A percentile compares a stretch with the other conserved stretches of the same genome.
Evolutionary conservation across 2,329 filamentous ascomycete species (phyloP).

Genomic region (Lanzia echinophila): DNA sequence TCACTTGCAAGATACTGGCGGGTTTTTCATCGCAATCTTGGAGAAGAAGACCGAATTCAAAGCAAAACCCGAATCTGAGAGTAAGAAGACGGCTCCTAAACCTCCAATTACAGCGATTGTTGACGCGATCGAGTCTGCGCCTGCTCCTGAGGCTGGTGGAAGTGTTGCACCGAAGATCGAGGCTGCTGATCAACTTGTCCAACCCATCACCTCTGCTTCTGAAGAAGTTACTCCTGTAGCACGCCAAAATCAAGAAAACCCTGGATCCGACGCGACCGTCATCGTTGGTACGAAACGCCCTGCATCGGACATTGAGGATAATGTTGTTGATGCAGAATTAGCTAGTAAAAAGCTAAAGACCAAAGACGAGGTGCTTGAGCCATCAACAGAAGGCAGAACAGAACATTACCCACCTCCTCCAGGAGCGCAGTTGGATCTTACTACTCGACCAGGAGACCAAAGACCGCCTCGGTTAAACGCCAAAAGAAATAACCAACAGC

Average conservation of each 20-base stretch:
- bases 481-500: constrained; percentile 37
- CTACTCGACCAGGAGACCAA: constrained; percentile 22
- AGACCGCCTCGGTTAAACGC: constrained; percentile 13
- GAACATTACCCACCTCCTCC: constrained; percentile 32
- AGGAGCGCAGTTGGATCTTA: constrained; percentile 26
- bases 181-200: constrained; percentile 24
- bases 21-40: constrained; percentile 93
- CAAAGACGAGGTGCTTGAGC: constrained; percentile 21
- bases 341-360: constrained; percentile 41
- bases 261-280: constrained; percentile 18
- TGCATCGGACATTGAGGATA: constrained; percentile 30
- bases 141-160: constrained; percentile 26
- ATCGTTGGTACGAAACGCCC: constrained; percentile 30
- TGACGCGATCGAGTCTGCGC: constrained; percentile 34
- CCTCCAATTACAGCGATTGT: constrained; percentile 33
- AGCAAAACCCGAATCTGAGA: constrained; percentile 61
- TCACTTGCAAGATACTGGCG: constrained; percentile 91
- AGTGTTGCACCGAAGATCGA: constrained; percentile 28
- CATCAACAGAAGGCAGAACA: constrained; percentile 19
- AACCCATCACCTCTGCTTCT: constrained; percentile 18
- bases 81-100: constrained; percentile 42
- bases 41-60: constrained; percentile 87
- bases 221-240: constrained; percentile 25
- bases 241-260: constrained; percentile 29
- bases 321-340: constrained; percentile 14